Evolutionary conservation across 1,139 yeast genomes (phyloP), one percentile per base, ranked within the genome.

Genomic region (Geotrichum histeridarum): DNA sequence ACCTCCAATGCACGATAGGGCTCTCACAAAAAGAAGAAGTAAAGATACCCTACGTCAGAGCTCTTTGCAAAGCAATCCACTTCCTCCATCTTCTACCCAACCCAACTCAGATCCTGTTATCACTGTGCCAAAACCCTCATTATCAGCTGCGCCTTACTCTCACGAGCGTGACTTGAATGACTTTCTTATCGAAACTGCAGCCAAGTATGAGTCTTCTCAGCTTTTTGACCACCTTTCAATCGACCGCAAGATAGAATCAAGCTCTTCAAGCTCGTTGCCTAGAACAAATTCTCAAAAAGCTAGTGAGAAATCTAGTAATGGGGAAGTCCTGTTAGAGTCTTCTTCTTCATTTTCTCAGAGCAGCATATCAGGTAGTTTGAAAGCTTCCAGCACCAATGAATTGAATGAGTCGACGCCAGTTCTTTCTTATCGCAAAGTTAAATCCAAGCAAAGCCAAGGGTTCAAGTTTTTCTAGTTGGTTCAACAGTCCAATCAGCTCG

Each of bases 401-500:
- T 30, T 8, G 27, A 17, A 17, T 39, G 43, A 17, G 12, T 17
- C 30, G 5, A n/a, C 32, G n/a, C 33, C 53, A 2, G 37, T 43
- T 5, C 31, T 51, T 35, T 51, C 54, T 11, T 51, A 51, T 36
- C 36, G 54, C 35, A 51, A 51, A 38, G 35, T 51, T n/a, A 51
- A 46, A 35, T 42, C 50, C 11, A 51, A 51, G 44, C 41, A 51
- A 18, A 51, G 54, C 22, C 54, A 51, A 35, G 54, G 54, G 2
- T 51, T 51, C 15, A 51, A 41, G 39, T 46, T 51, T 31, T 51
- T 51, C 36, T 43, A 38, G 38, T 22, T 35, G 27, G 5, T 3
- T 22, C 4, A 22, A 22, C 3, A 22, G 5, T 22, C 5, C 27
- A 22, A 22, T 22, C 27, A 22, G 5, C 27, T 22, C 5, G n/a